Base-by-base conservation (phyloP, 768 basidiomycete genomes). In the button mushroom (Agaricus bisporus) region DNA sequence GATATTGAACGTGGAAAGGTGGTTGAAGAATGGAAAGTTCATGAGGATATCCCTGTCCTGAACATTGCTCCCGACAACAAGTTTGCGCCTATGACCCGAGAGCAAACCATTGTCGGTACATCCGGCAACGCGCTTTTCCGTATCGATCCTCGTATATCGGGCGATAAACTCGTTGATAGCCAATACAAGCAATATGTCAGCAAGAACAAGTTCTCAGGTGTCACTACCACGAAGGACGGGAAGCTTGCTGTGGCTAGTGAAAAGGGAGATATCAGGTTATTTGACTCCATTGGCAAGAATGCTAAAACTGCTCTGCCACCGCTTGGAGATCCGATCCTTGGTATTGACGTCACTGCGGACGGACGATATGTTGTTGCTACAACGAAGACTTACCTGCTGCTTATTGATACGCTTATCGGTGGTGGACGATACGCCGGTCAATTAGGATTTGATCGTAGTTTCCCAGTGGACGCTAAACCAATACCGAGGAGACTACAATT, bases 1-100 rank as follows among this genome's bases (percentile, higher is more conserved):
- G 97, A 99, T 70, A 81, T 99, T 57, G 88, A 95, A 68, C 84
- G 85, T 22, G 97, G 92, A 41, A 95, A 97, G 70, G 85, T 99
- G 26, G 92, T 98, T 18, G 97, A 99, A 66, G 97, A 99, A 67
- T 98, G 93, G 94, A 95, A 93, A 66, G 85, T 99, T n/a, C 86
- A 94, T 65, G 92, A 98, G 35, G 77, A 87, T 63, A 75, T 98
- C 58, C 74, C 78, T 14, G 90, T 99, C 58, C 79, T 88, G 67
- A 86, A 95, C 64, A 89, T 98, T 65, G 82, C 95, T 1, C 95
- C 97, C 4, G 85, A 93, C 61, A 85, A 79, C 71, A 99, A 99
- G 70, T 98, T 92, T 62, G 95, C 97, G 5, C 94, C 88, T 59
- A 97, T 86, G 60, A 94, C 94, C 38, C 80, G 77, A 45, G 87